Conservation (phyloP, 129 eudicot species). For the Dittrichia graveolens region DNA sequence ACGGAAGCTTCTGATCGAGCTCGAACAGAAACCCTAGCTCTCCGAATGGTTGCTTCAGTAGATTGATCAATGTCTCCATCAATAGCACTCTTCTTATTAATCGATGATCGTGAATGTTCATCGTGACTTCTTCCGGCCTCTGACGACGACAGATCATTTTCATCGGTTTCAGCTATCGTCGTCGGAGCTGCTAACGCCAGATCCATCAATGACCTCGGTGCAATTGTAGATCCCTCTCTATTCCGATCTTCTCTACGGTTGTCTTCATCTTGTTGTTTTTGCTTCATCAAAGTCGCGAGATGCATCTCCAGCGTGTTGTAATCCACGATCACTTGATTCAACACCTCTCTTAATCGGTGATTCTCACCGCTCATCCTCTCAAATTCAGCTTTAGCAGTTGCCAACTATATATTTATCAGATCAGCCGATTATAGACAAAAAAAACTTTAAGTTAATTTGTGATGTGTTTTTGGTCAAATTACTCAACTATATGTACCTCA, state of each 20-base stretch:
- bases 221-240: slow-evolving; percentile 23
- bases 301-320: slow-evolving; percentile 62
- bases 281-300: slow-evolving; percentile 43
- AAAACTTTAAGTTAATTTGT: background rate
- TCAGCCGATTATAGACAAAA: background rate
- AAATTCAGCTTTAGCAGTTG: slow-evolving; percentile 46
- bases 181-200: slow-evolving; percentile 38
- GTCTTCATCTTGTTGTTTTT: slow-evolving; percentile 28
- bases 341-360: slow-evolving; percentile 43
- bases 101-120: slow-evolving; percentile 26
- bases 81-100: slow-evolving; percentile 15
- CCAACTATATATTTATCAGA: slow-evolving; percentile 37
- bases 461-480: background rate
- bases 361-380: slow-evolving; percentile 51
- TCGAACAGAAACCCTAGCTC: slow-evolving; percentile 56
- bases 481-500: slow-evolving; percentile 41
- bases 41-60: slow-evolving; percentile 55
- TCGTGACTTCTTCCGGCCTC: slow-evolving; percentile 33
- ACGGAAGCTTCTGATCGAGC: slow-evolving; percentile 59
- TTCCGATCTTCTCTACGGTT: slow-evolving; percentile 12
- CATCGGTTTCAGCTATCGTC: slow-evolving; percentile 20
- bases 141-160: slow-evolving; percentile 43
- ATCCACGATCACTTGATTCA: slow-evolving; percentile 46
- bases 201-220: slow-evolving; percentile 48
- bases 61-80: slow-evolving; percentile 47